A percentile compares a stretch with the other conserved stretches of the same genome.
These are phyloP conservation scores for Areca catechu DNA, from an alignment of 176 grass and related monocot species.

Conservation along the genomic window DNA sequence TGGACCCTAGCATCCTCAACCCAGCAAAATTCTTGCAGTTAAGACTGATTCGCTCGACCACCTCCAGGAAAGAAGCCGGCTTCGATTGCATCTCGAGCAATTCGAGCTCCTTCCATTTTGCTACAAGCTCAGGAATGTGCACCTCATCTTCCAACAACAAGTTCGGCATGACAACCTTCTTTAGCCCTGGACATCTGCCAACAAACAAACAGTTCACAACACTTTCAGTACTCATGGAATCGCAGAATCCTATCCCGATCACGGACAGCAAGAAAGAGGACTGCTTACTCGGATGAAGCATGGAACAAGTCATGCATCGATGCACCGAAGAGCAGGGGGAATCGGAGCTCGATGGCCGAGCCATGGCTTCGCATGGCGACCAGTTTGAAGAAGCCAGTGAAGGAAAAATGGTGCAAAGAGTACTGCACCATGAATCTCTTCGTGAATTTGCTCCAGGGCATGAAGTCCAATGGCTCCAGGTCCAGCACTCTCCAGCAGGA, in stretches of 20 bases:
- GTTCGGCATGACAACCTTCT: not conserved
- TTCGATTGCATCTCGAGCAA: conserved; percentile 2
- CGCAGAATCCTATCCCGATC: too few species aligned
- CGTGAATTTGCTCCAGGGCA: not conserved
- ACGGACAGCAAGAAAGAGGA: not conserved
- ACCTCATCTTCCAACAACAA: not conserved
- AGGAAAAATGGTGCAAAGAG: not conserved
- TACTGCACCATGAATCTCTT: not conserved
- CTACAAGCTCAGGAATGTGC: not conserved
- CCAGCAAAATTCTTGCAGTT: not conserved
- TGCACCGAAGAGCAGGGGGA: not conserved
- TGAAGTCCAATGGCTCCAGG: not conserved
- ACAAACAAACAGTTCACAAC: too few species aligned
- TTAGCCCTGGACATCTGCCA: not conserved
- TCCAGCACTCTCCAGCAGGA: conserved; percentile 1
- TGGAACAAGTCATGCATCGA: not conserved
- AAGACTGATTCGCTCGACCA: not conserved
- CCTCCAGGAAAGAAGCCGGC: not conserved
- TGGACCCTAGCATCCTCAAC: not conserved
- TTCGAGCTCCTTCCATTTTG: conserved; percentile 4
- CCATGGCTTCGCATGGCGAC: not conserved
- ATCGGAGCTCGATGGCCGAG: not conserved
- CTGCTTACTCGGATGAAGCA: not conserved
- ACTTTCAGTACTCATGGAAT: not conserved
- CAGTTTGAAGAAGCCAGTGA: not conserved